A percentile compares a stretch with the other conserved stretches of the same genome.
These are phyloP conservation scores for Sporisorium reilianum DNA, from an alignment of 1,284 basidiomycete species.

Conservation along the genomic window DNA sequence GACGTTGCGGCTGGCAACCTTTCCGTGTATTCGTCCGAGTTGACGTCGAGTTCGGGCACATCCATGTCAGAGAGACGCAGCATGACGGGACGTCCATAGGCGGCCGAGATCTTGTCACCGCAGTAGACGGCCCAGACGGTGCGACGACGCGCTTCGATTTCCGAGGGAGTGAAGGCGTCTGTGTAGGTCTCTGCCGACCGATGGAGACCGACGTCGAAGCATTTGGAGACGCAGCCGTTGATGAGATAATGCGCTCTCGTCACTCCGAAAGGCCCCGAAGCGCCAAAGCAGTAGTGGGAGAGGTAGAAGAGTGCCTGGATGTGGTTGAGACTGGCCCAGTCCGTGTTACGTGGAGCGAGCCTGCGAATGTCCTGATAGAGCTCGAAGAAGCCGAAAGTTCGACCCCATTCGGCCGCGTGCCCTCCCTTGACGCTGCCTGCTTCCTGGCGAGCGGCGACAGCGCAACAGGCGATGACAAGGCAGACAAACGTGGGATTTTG, in stretches of 20 bases:
- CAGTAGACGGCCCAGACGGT: constrained; percentile 53
- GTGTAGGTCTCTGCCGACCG: constrained; percentile 54
- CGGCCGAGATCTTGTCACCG: constrained; percentile 53
- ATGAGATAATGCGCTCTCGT: constrained; percentile 49
- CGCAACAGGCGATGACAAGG: constrained; percentile 51
- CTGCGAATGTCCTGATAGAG: constrained; percentile 49
- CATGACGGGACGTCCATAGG: constrained; percentile 49
- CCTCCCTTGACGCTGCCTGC: constrained; percentile 51
- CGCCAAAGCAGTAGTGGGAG: constrained; percentile 53
- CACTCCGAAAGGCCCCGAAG: constrained; percentile 46
- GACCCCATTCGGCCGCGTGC: constrained; percentile 47
- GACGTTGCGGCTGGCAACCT: constrained; percentile 44
- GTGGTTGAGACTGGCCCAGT: constrained; percentile 51
- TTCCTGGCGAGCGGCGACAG: constrained; percentile 47
- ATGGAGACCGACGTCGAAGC: constrained; percentile 53
- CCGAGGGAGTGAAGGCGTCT: constrained; percentile 46
- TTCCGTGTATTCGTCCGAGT: constrained; percentile 49
- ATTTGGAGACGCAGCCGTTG: constrained; percentile 52
- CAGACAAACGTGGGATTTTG: constrained; percentile 46
- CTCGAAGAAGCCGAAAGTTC: constrained; percentile 48
- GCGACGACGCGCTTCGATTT: constrained; percentile 48
- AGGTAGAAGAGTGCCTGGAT: constrained; percentile 54
- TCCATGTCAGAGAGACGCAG: constrained; percentile 51
- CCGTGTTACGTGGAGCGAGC: constrained; percentile 41
- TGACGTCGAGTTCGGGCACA: constrained; percentile 48